Evolutionary conservation across 805 yeast genomes (phyloP).

Genomic region (Metschnikowia bowlesiae): DNA sequence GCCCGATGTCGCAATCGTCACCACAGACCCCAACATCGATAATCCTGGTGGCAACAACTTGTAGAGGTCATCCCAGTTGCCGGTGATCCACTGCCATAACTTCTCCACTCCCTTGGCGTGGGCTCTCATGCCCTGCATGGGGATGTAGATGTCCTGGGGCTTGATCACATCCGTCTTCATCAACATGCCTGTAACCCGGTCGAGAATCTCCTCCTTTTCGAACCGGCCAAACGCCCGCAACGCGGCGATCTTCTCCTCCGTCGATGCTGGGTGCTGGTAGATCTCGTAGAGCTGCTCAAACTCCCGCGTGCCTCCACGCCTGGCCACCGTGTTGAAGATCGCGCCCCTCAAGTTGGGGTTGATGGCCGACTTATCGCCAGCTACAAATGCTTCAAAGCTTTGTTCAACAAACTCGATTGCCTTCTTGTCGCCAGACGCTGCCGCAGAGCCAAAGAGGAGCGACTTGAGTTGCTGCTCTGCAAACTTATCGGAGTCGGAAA

Average conservation of each 20-base stretch:
- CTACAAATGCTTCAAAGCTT: slow-evolving; percentile 49
- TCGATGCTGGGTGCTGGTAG: slow-evolving; percentile 55
- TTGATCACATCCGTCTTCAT: slow-evolving; percentile 56
- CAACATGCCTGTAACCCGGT: slow-evolving; percentile 52
- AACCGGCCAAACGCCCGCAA: slow-evolving; percentile 66
- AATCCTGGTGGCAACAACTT: slow-evolving; percentile 75
- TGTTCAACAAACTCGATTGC: slow-evolving; percentile 45
- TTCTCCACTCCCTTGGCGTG: slow-evolving; percentile 62
- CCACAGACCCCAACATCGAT: slow-evolving; percentile 74
- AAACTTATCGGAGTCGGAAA: slow-evolving; percentile 51
- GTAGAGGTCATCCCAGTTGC: slow-evolving; percentile 67
- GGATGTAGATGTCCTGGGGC: slow-evolving; percentile 69
- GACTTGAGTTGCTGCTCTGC: slow-evolving; percentile 65
- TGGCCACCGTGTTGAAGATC: slow-evolving; percentile 64
- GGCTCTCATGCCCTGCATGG: slow-evolving; percentile 67
- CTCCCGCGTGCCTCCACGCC: slow-evolving; percentile 54
- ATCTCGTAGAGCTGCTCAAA: slow-evolving; percentile 60
- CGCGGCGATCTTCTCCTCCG: slow-evolving; percentile 68
- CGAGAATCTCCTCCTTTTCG: slow-evolving; percentile 45
- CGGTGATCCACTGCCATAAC: slow-evolving; percentile 68
- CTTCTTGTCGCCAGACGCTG: slow-evolving; percentile 43
- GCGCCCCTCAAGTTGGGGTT: slow-evolving; percentile 69
- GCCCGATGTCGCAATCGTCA: slow-evolving; percentile 55
- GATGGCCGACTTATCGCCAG: slow-evolving; percentile 64
- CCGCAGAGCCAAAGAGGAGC: slow-evolving; percentile 57